Conservation (phyloP, 2,329 filamentous ascomycete species). For the Aureobasidium sp. region DNA sequence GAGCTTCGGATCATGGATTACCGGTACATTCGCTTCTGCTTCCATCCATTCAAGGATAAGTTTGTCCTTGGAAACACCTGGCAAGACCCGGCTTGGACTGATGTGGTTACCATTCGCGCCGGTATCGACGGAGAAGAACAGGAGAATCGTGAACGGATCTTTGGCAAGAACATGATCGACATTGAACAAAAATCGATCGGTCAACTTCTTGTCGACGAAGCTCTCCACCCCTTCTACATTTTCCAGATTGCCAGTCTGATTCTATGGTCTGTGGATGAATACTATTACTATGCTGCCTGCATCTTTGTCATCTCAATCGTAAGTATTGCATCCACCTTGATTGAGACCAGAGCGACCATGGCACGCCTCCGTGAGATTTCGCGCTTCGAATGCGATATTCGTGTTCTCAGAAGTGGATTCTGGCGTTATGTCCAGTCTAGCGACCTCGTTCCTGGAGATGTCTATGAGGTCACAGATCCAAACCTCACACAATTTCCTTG, state of each 20-base stretch:
- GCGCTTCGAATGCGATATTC: constrained; percentile 87
- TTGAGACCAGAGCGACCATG: constrained; percentile 94
- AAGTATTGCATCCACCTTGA: constrained; percentile 80
- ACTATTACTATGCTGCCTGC: constrained; percentile 94
- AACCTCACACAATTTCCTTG: constrained; percentile 81
- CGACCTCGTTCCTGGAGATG: constrained; percentile 88
- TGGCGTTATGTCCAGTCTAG: constrained; percentile 84
- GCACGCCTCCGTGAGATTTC: constrained; percentile 83
- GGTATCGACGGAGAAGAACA: constrained; percentile 89
- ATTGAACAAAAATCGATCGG: constrained; percentile 82
- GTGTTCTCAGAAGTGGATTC: constrained; percentile 88
- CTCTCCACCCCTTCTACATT: constrained; percentile 95
- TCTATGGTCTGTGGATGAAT: constrained; percentile 91
- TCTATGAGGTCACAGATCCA: constrained; percentile 95
- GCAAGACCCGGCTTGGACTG: constrained; percentile 88
- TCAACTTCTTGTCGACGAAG: constrained; percentile 86
- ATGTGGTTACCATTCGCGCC: constrained; percentile 63
- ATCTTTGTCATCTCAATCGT: constrained; percentile 93
- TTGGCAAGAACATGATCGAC: constrained; percentile 84
- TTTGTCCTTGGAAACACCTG: constrained; percentile 82
- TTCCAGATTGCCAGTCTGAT: constrained; percentile 93
- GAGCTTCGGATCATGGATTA: constrained; percentile 78
- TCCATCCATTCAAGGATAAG: constrained; percentile 80
- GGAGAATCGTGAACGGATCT: constrained; percentile 72
- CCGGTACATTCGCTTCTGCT: constrained; percentile 88